Base-by-base conservation (phyloP, 371 early-diverging fungal species). In the Choanephora cucurbitarum region DNA sequence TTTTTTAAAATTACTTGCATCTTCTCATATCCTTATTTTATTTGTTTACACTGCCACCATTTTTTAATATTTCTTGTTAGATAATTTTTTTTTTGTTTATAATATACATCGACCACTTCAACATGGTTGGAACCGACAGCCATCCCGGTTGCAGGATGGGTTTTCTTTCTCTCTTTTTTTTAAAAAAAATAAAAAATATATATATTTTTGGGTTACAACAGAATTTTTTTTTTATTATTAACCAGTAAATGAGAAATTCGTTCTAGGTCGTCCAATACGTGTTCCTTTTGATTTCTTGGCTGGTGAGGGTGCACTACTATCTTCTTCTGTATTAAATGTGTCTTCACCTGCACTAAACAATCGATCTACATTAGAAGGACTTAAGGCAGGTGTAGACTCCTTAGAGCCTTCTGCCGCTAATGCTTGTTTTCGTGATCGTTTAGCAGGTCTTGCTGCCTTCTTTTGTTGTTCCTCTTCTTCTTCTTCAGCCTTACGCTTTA, bases 401-500 rank as follows among this genome's bases (percentile, higher is more conserved):
- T 45, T 55, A 13, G 65, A 58, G 10, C 58, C 57, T 21, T 62
- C 47, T 13, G 33, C 28, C 18, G 62, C 50, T 28, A 58, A 32
- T 51, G 56, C 61, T 4, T 67, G 69, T 49, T 79, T 79, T 52
- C 70, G 69, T 6, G 61, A 52, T 28, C 73, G 70, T 50, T 81
- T 81, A 13, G n/a, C 37, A 5, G 76, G 64, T 39, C 70, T 66
- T 14, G 58, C 37, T 45, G 50, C 40, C 50, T 69, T 52, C 52
- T 75, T 69, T 66, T 72, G 60, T 60, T 71, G 52, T 31, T 80
- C 79, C 39, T 80, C 82, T 41, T 83, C 82, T 34, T 83, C 82
- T 1, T 83, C 82, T 34, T 83, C 82, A 0, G 76, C 81, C 58
- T 85, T 85, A 34, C 83, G 79, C 56, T 85, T 83, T 37, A 82